These are phyloP conservation scores for Syzygium aromaticum DNA, from an alignment of 345 rosid genomes.

Conservation along the genomic window DNA sequence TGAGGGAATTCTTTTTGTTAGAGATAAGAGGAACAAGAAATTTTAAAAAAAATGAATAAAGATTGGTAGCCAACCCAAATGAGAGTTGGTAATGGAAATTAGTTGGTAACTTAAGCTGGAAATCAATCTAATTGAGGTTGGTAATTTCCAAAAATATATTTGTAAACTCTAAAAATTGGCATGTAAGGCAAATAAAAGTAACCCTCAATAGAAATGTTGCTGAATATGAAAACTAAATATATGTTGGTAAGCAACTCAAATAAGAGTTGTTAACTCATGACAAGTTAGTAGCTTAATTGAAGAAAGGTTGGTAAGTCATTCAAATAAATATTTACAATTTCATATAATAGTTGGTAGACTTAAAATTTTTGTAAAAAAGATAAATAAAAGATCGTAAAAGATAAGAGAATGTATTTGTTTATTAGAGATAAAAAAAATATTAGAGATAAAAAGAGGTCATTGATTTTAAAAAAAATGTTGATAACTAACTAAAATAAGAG, in stretches of 20 bases:
- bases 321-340: not conserved
- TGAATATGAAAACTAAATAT: not conserved
- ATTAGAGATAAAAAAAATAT: too few relatives aligned
- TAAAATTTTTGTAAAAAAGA: not conserved
- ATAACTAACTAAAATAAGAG: not conserved
- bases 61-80: not conserved
- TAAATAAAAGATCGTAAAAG: too few relatives aligned
- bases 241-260: not conserved
- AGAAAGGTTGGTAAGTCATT: not conserved
- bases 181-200: not conserved
- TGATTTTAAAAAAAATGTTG: not conserved
- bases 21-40: not conserved
- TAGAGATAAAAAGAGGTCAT: not conserved
- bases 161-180: not conserved
- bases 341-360: not conserved
- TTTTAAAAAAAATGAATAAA: rapidly evolving
- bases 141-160: not conserved
- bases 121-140: not conserved
- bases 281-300: not conserved
- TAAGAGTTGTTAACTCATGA: not conserved
- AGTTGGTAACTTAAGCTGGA: not conserved
- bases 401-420: too few relatives aligned
- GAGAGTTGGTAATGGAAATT: not conserved
- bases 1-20: not conserved
- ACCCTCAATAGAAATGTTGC: not conserved